Evolutionary conservation across 192 early-diverging fungal genomes (phyloP), one percentile per base, ranked within the genome.

Genomic region (Podila epigama): DNA sequence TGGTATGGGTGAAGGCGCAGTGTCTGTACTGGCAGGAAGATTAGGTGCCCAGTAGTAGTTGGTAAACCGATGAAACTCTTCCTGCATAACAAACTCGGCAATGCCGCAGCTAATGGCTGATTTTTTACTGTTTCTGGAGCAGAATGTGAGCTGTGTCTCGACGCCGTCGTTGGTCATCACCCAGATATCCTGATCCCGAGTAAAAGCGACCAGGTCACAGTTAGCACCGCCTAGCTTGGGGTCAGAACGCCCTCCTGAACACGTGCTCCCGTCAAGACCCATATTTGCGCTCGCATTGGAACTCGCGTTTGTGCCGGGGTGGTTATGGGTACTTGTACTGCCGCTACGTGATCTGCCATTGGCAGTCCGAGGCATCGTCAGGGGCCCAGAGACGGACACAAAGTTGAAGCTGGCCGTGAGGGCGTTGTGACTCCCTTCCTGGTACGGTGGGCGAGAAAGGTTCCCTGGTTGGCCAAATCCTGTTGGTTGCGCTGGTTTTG

Each of bases 21-120:
- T 22, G 5, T 20, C 32, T 27, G 33, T 25, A 25, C 4, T 35
- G 6, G 44, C 27, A 6, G 61, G 48, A 15, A 50, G 12, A 25
- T 58, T 31, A 11, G 85, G 83, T 5, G 75, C 69, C 89, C 88
- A 91, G 60, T 85, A 86, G 64, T 89, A 92, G 32, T 87, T 86
- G 10, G 89, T 87, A 36, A 78, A 86, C 37, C 90, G 72, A 57
- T 86, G 85, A 55, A 92, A 91, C 63, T 92, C 90, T 67, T 92
- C 90, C 60, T 92, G 90, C 88, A 91, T 90, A 22, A 92, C 85
- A 84, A 89, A 92, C 60, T 92, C 90, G 10, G 87, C 84, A 28
- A 83, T 67, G 18, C 90, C 90, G 67, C 86, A 87, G 37, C 69
- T 79, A 27, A 91, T 70, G 13, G 80, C 75, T 0, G 69, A 68